Evolutionary conservation across 2,329 filamentous ascomycete species (phyloP).

Genomic region (Didymella keratinophila): DNA sequence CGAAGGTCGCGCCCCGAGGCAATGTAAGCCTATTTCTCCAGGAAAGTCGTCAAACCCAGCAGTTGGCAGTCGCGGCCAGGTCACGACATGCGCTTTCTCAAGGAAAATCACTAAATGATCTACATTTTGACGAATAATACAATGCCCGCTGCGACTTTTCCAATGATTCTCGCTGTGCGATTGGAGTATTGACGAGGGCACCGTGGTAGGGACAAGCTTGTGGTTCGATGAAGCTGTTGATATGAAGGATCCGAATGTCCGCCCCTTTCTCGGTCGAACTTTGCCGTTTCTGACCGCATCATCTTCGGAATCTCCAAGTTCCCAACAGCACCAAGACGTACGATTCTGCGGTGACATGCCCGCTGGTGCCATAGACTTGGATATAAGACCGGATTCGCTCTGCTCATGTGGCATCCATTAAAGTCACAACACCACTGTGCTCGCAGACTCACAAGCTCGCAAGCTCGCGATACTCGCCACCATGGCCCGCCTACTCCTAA

Average conservation of each 20-base stretch:
- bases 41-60: too few relatives aligned
- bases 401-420: background rate
- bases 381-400: background rate
- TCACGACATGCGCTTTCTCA: too few relatives aligned
- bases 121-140: too few relatives aligned
- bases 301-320: background rate
- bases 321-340: background rate
- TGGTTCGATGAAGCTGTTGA: background rate
- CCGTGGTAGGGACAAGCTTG: too few relatives aligned
- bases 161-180: too few relatives aligned
- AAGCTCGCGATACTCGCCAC: background rate
- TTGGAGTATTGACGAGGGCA: too few relatives aligned
- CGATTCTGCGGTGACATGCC: background rate
- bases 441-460: background rate
- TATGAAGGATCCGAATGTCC: background rate
- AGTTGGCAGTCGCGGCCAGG: too few relatives aligned
- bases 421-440: background rate
- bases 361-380: background rate
- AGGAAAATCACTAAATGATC: too few relatives aligned
- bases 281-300: background rate
- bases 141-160: too few relatives aligned
- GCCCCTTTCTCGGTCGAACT: background rate
- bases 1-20: too few relatives aligned
- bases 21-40: too few relatives aligned
- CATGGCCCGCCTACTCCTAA: conserved; percentile 32